A percentile compares a stretch with the other conserved stretches of the same genome.
Conservation (phyloP, 2,329 filamentous ascomycete genomes). For the Massarina eburnea region DNA sequence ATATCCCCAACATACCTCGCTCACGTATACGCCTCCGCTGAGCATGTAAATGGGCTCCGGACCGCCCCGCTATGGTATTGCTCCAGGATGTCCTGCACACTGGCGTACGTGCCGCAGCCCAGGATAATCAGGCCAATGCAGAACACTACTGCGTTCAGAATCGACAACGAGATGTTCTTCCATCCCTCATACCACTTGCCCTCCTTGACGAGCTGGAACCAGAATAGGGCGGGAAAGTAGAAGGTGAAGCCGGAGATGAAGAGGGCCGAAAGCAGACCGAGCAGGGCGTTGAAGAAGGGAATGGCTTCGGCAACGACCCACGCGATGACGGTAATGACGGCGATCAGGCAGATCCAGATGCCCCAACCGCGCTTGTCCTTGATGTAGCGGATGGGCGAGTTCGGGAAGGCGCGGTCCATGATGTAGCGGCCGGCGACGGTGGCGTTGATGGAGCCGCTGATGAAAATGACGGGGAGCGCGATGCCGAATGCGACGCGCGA, state of each 20-base stretch:
- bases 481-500: conserved; percentile 73
- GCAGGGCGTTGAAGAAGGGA: conserved; percentile 68
- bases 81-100: conserved; percentile 47
- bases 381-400: conserved; percentile 50
- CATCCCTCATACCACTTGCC: conserved; percentile 44
- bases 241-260: conserved; percentile 71
- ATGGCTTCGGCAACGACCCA: conserved; percentile 72
- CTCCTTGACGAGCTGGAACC: conserved; percentile 45
- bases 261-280: conserved; percentile 64
- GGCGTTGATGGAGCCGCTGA: conserved; percentile 70
- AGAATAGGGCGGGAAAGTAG: conserved; percentile 43
- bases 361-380: conserved; percentile 43
- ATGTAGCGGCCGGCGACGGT: conserved; percentile 69
- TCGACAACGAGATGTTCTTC: conserved; percentile 35
- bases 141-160: conserved; percentile 31
- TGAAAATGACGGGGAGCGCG: conserved; percentile 71
- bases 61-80: conserved; percentile 43
- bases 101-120: conserved; percentile 48
- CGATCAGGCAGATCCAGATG: conserved; percentile 63
- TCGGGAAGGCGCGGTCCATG: conserved; percentile 62
- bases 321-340: conserved; percentile 61
- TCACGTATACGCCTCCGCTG: conserved; percentile 10
- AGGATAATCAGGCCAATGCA: conserved; percentile 36
- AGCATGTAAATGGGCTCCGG: conserved; percentile 46
- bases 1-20: background rate